A percentile compares a stretch with the other conserved stretches of the same genome.
phyloP scores from a whole-genome alignment of 441 rosid species.

The Daphne laureola region DNA sequence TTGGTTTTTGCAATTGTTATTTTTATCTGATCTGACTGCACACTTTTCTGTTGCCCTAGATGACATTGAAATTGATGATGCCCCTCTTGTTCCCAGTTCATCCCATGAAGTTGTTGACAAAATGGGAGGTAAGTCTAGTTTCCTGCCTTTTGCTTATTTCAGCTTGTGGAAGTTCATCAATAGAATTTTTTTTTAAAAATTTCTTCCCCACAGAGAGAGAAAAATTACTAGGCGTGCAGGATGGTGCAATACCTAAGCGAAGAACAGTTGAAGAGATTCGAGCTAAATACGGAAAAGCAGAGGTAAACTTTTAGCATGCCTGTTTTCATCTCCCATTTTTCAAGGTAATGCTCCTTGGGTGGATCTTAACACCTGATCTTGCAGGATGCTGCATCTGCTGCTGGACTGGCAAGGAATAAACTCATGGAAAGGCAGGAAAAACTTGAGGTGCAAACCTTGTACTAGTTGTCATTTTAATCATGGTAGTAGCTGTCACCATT shows the following conservation, averaged over 20 bases:
- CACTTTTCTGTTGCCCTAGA: slow-evolving; percentile 26
- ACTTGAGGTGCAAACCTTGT: slow-evolving; percentile 38
- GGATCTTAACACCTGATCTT: slow-evolving; percentile 6
- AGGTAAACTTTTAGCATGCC: slow-evolving; percentile 24
- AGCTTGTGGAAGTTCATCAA: slow-evolving; percentile 3
- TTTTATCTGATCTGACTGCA: background rate
- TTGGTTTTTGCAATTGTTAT: slow-evolving; percentile 1
- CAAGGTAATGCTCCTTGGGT: slow-evolving; percentile 1
- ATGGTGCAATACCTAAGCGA: slow-evolving; percentile 35
- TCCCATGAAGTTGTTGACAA: slow-evolving; percentile 23
- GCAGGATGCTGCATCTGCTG: slow-evolving; percentile 58
- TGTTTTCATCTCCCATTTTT: slow-evolving; percentile 7
- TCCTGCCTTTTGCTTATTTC: slow-evolving; percentile 1
- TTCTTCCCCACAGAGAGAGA: slow-evolving; percentile 34
- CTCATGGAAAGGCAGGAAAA: slow-evolving; percentile 55
- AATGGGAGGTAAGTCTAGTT: slow-evolving; percentile 28
- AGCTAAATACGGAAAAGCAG: slow-evolving; percentile 47
- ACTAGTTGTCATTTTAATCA: slow-evolving; percentile 1
- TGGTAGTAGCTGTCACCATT: too few relatives aligned
- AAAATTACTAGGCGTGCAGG: slow-evolving; percentile 40
- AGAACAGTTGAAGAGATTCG: slow-evolving; percentile 57
- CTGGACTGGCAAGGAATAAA: slow-evolving; percentile 53
- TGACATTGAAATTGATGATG: slow-evolving; percentile 56
- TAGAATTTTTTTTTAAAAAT: slow-evolving; percentile 3
- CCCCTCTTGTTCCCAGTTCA: slow-evolving; percentile 22